Evolutionary conservation across 2,329 filamentous ascomycete species (phyloP), one percentile per base, ranked within the genome.

Genomic region (Xylariaceae sp.): DNA sequence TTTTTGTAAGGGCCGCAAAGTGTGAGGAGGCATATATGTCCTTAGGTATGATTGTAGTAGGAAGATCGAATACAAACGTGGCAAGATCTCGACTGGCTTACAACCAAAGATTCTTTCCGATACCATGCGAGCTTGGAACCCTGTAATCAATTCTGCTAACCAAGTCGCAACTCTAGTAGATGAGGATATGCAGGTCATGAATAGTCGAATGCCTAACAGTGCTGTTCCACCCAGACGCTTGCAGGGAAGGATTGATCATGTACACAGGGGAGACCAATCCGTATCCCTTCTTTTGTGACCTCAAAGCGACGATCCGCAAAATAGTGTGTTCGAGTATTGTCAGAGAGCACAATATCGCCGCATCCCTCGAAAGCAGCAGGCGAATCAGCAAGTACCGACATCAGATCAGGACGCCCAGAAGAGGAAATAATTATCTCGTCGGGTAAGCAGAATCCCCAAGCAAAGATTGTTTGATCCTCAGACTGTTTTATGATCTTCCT

Each of bases 391-490:
- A 42, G 40, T 20, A 42, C 18, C 24, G 40, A 30, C 16, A n/a
- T 42, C 8, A 30, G 26, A n/a, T 20, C 15, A 20, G 8, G 40
- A 15, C n/a, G 30, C 13, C 24, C 24, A 20, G 24, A 10, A 20
- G 24, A 10, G n/a, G 26, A 42, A 5, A 42, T 13, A 18, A 20
- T 9, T 15, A 42, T 30, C 15, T 29, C 15, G 21, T 42, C 40
- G 3, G 26, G 24, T 13, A 42, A 15, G 13, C 24, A 42, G 15
- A 42, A 42, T 10, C 40, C 40, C 40, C 40, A 42, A 11, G 40
- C 40, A 16, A 42, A 42, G 30, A 42, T 42, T 20, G 40, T 29
- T 24, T 42, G 24, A 20, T 42, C 40, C 23, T 30, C 20, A n/a
- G 40, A 42, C 9, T 29, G 3, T 16, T 42, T 30, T 7, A 42